phyloP scores from a whole-genome alignment of 2,329 filamentous ascomycete genomes.

The Emmonsia crescens region DNA sequence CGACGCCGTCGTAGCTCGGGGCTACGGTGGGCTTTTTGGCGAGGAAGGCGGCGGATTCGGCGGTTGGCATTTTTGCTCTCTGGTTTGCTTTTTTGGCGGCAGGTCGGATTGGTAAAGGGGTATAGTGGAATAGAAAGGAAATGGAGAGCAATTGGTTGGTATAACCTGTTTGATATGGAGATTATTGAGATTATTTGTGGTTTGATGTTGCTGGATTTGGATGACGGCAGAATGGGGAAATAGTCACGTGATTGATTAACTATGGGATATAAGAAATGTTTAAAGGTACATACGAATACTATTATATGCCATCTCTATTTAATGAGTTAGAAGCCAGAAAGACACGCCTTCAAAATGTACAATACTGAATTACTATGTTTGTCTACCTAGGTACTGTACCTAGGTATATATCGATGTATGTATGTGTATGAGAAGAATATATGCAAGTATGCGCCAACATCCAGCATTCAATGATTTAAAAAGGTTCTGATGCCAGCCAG shows the following conservation, averaged over 20 bases:
- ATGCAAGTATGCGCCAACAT: neutral
- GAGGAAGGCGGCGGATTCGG: constrained; percentile 53
- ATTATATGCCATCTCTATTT: no score
- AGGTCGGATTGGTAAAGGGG: neutral
- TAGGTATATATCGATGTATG: no score
- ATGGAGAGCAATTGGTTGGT: neutral
- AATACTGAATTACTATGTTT: neutral
- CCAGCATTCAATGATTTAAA: neutral
- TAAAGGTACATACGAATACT: no score
- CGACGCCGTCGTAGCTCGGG: constrained; percentile 56
- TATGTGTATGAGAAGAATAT: neutral
- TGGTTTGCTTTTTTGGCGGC: neutral
- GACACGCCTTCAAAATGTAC: neutral
- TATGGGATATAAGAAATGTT: no score
- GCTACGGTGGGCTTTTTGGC: constrained; percentile 55
- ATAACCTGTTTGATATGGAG: neutral
- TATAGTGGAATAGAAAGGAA: constrained; percentile 3
- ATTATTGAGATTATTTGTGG: no score
- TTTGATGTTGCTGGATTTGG: no score
- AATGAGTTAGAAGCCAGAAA: no score
- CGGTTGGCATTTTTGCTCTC: constrained; percentile 46
- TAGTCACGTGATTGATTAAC: no score
- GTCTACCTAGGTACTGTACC: no score
- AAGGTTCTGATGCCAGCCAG: neutral
- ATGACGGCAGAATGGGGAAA: no score